phyloP scores from a whole-genome alignment of 2,329 filamentous ascomycete species.

The Tolypocladium cylindrosporum region DNA sequence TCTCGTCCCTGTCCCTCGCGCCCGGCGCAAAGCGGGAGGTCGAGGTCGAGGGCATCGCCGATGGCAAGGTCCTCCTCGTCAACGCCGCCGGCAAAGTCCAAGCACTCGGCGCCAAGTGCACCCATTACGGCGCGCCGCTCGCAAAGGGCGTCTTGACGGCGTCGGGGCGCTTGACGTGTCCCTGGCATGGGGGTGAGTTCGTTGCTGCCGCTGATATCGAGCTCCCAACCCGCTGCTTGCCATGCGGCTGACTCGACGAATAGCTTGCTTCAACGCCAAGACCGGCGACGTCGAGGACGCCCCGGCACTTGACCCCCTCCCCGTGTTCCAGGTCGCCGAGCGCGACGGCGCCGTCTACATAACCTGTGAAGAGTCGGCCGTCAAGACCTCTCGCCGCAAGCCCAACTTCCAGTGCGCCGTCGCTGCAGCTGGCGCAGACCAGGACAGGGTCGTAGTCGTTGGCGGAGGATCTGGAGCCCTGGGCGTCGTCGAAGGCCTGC shows the following conservation, averaged over 20 bases:
- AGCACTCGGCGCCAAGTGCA: constrained; percentile 75
- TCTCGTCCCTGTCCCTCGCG: constrained; percentile 64
- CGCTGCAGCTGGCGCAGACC: constrained; percentile 28
- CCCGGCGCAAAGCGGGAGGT: constrained; percentile 79
- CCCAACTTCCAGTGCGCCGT: constrained; percentile 64
- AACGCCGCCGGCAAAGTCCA: constrained; percentile 68
- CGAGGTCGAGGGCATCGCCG: constrained; percentile 82
- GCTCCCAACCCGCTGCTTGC: neutral
- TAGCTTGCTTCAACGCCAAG: constrained; percentile 83
- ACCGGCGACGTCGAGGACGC: constrained; percentile 94
- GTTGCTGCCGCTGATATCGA: neutral
- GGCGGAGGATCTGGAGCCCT: constrained; percentile 81
- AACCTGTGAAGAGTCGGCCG: constrained; percentile 63
- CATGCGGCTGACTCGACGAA: neutral
- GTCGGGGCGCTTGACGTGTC: constrained; percentile 78
- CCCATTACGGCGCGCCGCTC: constrained; percentile 86
- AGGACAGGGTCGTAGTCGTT: constrained; percentile 70
- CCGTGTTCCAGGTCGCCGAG: constrained; percentile 71
- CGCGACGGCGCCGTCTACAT: constrained; percentile 80
- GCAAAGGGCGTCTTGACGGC: constrained; percentile 75
- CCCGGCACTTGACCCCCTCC: constrained; percentile 77
- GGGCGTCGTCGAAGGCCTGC: constrained; percentile 71
- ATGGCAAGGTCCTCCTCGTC: constrained; percentile 75
- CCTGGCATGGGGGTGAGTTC: constrained; percentile 81
- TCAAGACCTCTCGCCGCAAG: constrained; percentile 66